Base-by-base conservation (phyloP, 345 rosid species). In the Eucalyptus erythrocorys region DNA sequence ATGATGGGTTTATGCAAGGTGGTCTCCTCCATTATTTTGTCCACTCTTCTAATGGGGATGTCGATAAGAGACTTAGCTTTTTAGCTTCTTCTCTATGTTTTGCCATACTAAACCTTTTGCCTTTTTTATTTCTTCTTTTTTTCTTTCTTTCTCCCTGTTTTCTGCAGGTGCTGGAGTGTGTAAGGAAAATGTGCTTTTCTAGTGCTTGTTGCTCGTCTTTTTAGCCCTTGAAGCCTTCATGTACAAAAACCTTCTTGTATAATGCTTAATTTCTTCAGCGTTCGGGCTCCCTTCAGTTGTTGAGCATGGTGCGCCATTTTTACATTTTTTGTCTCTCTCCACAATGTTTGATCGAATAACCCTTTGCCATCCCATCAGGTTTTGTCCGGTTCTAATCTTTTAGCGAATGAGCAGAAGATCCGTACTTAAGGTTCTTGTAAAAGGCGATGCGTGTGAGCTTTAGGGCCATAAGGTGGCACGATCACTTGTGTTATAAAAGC, bases 1-100 rank as follows among this genome's bases (percentile, higher is more conserved):
- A 12, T 26, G 32, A 32, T 15, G 27, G 43, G 40, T 34, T 19
- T 55, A 8, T 21, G 45, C 13, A 19, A 4, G 43, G 11, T 21
- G 81, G 45, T 37, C 45, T 71, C 8, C 68, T 5, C 43, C 45
- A 1, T 2, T 0, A 37, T 71, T 71, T 71, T 71, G 45, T 5
- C 0, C 1, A 5, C 22, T 50, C 55, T 50, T 50, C 51, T 49
- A 49, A 0, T 50, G 22, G 21, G 53, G 55, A 50, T 17, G 22
- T 2, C 8, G 7, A 15, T 48, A 0, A 5, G 0, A 49, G 17
- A 49, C 51, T 6, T 49, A 0, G 7, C 1, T 49, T 6, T 6
- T 50, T 6, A 50, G 53, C 21, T 16, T 49, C 1, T 49, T 49
- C 51, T 49, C 51, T 16, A 50, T 50, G 21, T 50, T 16, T 50